Conservation (phyloP, 1,139 yeast genomes). For the Scheffersomyces insectosa region DNA sequence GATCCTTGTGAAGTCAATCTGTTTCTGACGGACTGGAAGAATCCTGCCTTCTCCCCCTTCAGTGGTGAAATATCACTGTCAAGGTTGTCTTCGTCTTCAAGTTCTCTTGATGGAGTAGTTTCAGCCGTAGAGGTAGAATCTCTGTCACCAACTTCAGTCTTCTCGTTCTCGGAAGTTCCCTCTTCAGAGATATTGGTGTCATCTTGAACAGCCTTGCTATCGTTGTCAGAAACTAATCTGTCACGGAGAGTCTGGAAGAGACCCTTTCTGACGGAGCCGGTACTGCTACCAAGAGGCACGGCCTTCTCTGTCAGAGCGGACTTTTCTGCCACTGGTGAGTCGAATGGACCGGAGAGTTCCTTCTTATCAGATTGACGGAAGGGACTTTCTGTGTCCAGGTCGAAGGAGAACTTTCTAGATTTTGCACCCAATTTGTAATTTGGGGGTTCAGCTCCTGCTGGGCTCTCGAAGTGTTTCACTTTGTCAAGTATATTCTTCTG, state of each 20-base stretch:
- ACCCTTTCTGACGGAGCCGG: slow-evolving; percentile 23
- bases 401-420: background rate
- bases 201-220: slow-evolving; percentile 4
- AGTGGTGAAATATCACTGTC: slow-evolving; percentile 9
- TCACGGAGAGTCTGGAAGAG: slow-evolving; percentile 38
- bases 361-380: background rate
- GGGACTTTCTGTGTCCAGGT: background rate
- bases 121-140: slow-evolving; percentile 28
- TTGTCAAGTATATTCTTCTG: slow-evolving; percentile 35
- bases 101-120: slow-evolving; percentile 32
- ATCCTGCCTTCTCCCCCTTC: slow-evolving; percentile 13
- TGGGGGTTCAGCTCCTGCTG: slow-evolving; percentile 11
- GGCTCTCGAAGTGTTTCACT: slow-evolving; percentile 41
- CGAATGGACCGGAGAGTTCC: background rate
- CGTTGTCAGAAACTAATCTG: slow-evolving; percentile 22
- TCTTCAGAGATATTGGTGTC: slow-evolving; percentile 14
- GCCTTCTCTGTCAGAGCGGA: slow-evolving; percentile 1
- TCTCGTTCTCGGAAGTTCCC: slow-evolving; percentile 19
- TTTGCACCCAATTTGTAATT: background rate
- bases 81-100: slow-evolving; percentile 12
- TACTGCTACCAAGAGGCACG: slow-evolving; percentile 5
- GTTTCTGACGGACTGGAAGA: slow-evolving; percentile 20
- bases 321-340: background rate
- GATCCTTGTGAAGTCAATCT: slow-evolving; percentile 12
- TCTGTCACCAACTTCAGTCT: slow-evolving; percentile 18